phyloP scores from a whole-genome alignment of 1,139 yeast genomes.

The Lodderomyces pseudojiufengensis region DNA sequence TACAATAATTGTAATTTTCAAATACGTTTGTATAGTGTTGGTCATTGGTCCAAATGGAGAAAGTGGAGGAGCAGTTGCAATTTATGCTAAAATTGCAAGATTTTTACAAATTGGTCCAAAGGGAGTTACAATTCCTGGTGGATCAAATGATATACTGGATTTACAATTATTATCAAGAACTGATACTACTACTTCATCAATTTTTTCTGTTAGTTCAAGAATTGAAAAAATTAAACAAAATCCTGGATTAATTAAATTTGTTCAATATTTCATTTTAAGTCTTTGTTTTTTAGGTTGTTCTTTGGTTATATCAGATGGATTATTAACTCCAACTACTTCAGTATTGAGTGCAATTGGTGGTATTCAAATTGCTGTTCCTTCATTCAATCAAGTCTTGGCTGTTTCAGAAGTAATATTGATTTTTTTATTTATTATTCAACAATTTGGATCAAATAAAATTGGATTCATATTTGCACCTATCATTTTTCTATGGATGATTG shows the following conservation, averaged over 20 bases:
- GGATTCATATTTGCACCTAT: conserved; percentile 51
- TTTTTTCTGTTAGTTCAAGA: conserved; percentile 17
- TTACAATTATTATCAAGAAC: conserved; percentile 39
- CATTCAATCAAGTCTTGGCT: conserved; percentile 35
- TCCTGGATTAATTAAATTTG: conserved; percentile 21
- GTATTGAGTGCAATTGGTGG: conserved; percentile 52
- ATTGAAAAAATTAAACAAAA: conserved; percentile 17
- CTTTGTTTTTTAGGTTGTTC: conserved; percentile 54
- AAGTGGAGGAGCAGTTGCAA: conserved; percentile 62
- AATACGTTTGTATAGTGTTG: conserved; percentile 48
- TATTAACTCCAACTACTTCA: conserved; percentile 60
- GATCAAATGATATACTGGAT: conserved; percentile 27
- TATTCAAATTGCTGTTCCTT: conserved; percentile 44
- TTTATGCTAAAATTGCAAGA: conserved; percentile 54
- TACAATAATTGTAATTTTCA: conserved; percentile 49
- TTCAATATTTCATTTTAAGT: conserved; percentile 32
- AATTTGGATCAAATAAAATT: conserved; percentile 42
- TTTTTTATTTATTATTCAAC: conserved; percentile 42
- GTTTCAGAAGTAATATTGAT: conserved; percentile 48
- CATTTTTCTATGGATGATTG: conserved; percentile 47
- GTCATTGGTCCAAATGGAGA: conserved; percentile 51
- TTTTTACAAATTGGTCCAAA: conserved; percentile 45
- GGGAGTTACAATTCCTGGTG: conserved; percentile 42
- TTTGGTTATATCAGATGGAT: conserved; percentile 55
- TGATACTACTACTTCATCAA: conserved; percentile 32